Base-by-base conservation (phyloP, 164 flowering plant genomes). In the Echeveria elegans region DNA sequence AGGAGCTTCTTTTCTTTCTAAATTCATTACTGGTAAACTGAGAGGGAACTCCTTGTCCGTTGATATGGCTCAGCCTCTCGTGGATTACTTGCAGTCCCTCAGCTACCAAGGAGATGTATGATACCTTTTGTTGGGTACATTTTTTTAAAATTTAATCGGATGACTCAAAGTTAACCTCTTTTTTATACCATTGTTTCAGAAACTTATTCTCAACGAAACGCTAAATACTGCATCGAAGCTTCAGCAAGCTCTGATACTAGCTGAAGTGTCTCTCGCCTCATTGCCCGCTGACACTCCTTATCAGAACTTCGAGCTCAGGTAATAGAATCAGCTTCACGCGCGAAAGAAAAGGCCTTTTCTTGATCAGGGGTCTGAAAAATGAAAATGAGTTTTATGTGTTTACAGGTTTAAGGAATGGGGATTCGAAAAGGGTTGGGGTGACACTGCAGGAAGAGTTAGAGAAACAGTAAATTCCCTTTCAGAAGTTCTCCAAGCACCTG, bases 401-500 rank as follows among this genome's bases (percentile, higher is more conserved):
- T 14, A 60, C 73, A 85, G 81, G 80, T 82, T 87, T 43, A 82
- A 82, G 63, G 84, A 83, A 24, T 73, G 82, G 77, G 92, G 92
- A 2, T 78, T 87, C 29, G 92, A 85, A 79, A 87, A 68, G 68
- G 92, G 92, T 7, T 87, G 92, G 92, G 92, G 92, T 5, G 76
- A 85, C 63, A 78, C 71, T 24, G 88, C 88, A 2, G 80, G 68
- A 36, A 73, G 77, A 66, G 86, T 78, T 0, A 71, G 40, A 52
- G 83, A 84, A 40, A 86, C 81, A 34, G 73, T 82, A 67, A 71
- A 74, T 40, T 41, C 66, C 1, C 73, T 79, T 16, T 77, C 81
- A n/a, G 82, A 82, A 63, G 71, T 78, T 28, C 78, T 82, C 1
- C 76, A 82, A 69, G 85, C 85, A 31, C 82, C 82, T 0, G 85